These are phyloP conservation scores for Exophiala xenobiotica DNA, from an alignment of 2,329 filamentous ascomycete species.

Conservation along the genomic window DNA sequence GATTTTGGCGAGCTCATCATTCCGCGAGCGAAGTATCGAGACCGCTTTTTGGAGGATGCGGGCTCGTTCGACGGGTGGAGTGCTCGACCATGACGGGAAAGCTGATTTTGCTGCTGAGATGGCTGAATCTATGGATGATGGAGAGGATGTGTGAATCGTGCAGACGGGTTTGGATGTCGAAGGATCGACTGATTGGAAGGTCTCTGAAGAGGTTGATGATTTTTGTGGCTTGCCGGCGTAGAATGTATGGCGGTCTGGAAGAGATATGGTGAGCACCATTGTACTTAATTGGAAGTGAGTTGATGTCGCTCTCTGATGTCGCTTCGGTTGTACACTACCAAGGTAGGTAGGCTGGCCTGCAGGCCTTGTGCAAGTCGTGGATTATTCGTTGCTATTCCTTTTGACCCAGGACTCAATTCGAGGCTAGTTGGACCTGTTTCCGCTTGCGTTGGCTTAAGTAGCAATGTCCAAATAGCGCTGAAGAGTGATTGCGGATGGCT, in stretches of 20 bases:
- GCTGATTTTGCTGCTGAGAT: conserved; percentile 68
- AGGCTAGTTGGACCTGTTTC: no score
- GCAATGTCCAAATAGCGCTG: no score
- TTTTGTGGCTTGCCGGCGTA: conserved; percentile 70
- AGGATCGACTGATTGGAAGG: conserved; percentile 73
- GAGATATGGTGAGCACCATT: conserved; percentile 12
- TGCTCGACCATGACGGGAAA: conserved; percentile 74
- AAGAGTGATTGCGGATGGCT: no score
- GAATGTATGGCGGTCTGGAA: conserved; percentile 61
- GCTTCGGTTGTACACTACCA: background rate
- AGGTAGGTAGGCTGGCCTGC: no score
- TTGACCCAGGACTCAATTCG: no score
- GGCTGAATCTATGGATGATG: conserved; percentile 67
- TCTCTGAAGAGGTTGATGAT: conserved; percentile 48
- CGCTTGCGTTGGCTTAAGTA: no score
- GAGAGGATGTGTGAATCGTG: conserved; percentile 69
- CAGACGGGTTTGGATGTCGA: conserved; percentile 68
- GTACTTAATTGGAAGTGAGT: background rate
- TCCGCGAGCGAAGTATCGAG: conserved; percentile 68
- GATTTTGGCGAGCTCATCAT: conserved; percentile 73
- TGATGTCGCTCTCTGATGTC: background rate
- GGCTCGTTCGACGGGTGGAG: conserved; percentile 70
- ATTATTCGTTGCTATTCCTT: no score
- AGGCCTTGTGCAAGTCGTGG: background rate
- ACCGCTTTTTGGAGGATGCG: conserved; percentile 77